Base-by-base conservation (phyloP, 257 asterid species). In the Cynanchum wilfordii region DNA sequence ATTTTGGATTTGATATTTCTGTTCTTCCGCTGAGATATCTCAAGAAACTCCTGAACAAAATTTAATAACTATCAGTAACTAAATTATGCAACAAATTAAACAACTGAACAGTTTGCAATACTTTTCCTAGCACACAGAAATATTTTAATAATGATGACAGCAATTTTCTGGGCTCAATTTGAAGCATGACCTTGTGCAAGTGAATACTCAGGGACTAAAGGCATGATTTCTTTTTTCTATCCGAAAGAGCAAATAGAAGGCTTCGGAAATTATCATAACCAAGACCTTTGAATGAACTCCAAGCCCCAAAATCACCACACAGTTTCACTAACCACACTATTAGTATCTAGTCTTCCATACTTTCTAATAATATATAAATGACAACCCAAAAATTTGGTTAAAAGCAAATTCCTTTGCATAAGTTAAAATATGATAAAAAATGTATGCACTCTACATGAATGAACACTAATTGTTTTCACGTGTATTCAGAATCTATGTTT, bases 11-110 rank as follows among this genome's bases (percentile, higher is more conserved):
- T 45, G 96, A 80, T 76, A 95, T 71, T 36, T 80, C 79, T 74
- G 82, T 38, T 75, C 85, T 90, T 73, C 74, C 97, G 76, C 83
- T 94, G 68, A 95, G 96, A 78, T 88, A 92, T 86, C 96, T 92
- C 83, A 91, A 74, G 82, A 95, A 95, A 78, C 94, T 82, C 99
- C 99, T 95, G 77, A 73, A 73, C 50, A 75, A 44, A 60, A 77
- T 77, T 76, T 44, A 30, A 64, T 40, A 50, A 67, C 51, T 70
- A 36, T 64, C 76, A 69, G 68, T 15, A 51, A 15, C 55, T 50
- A 50, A 50, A 3, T 33, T 49, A 49, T 49, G 16, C 15, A 15
- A 50, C 55, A 12, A 50, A 11, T 50, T 50, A 50, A 50, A 3
- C 15, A 78, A 79, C 38, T 7, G 27, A 38, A 73, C 17, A 50